Conservation (phyloP, 805 yeast genomes). For the Cyberlindnera xylosilytica region DNA sequence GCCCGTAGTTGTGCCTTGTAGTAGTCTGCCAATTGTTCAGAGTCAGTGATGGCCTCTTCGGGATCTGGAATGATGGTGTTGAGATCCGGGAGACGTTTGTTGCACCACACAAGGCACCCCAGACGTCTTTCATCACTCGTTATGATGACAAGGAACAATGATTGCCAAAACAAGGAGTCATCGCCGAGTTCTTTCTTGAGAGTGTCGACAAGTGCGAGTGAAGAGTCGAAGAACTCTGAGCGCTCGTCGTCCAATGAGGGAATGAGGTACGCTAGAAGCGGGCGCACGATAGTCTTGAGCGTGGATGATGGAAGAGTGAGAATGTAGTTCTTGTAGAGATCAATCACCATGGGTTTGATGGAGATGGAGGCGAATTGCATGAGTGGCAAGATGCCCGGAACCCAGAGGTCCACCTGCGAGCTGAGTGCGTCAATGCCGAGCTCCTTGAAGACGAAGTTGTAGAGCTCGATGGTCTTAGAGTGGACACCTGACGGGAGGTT, state of each 20-base stretch:
- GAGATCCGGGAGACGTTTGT: conserved; percentile 61
- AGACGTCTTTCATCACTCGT: conserved; percentile 75
- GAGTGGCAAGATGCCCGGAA: conserved; percentile 89
- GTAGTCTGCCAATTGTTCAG: conserved; percentile 17
- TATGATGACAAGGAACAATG: conserved; percentile 69
- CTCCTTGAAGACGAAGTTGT: conserved; percentile 63
- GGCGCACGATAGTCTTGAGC: conserved; percentile 57
- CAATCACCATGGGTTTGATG: conserved; percentile 75
- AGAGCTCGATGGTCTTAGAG: conserved; percentile 78
- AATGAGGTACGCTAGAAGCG: conserved; percentile 68
- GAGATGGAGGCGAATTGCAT: conserved; percentile 86
- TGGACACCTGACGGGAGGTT: conserved; percentile 94
- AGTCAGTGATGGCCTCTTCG: conserved; percentile 8
- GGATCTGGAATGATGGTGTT: conserved; percentile 30
- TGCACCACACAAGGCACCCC: conserved; percentile 82
- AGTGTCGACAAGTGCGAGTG: conserved; percentile 55
- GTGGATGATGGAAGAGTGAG: conserved; percentile 46
- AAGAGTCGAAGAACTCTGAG: conserved; percentile 70
- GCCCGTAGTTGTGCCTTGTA: conserved; percentile 25
- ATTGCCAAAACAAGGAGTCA: conserved; percentile 84
- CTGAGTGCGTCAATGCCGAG: conserved; percentile 56
- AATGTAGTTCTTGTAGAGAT: conserved; percentile 54
- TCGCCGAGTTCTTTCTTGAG: conserved; percentile 56
- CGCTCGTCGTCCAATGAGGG: conserved; percentile 94
- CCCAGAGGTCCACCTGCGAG: conserved; percentile 66